Percentiles rank a stretch among this genome's conserved stretches.
Conservation (phyloP, 2,329 filamentous ascomycete genomes). For the Trichoderma koningii region DNA sequence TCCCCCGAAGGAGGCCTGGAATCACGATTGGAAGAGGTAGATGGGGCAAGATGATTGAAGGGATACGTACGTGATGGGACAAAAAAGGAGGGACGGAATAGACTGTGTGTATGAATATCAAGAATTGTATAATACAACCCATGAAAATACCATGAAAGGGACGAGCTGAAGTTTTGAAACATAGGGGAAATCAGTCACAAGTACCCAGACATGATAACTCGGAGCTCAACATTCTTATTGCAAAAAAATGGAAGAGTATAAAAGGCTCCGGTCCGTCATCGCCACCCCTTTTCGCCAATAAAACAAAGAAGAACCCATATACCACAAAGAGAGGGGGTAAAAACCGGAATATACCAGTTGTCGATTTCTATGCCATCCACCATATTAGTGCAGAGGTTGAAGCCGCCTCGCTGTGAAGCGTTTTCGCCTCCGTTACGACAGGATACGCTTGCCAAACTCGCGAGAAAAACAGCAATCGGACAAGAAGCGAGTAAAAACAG, state of each 20-base stretch:
- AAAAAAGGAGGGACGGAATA: constrained; percentile 8
- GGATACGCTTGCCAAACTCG: constrained; percentile 31
- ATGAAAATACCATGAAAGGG: neutral
- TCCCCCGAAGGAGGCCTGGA: constrained; percentile 79
- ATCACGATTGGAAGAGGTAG: constrained; percentile 82
- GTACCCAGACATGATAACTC: neutral
- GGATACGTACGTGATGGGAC: neutral
- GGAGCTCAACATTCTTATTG: constrained; percentile 34
- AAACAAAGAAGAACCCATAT: constrained; percentile 2
- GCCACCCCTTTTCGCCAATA: constrained; percentile 4
- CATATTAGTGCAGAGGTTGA: constrained; percentile 40
- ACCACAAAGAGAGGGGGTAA: constrained; percentile 10
- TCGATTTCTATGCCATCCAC: constrained; percentile 33
- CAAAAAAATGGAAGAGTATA: constrained; percentile 11
- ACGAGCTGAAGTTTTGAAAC: neutral
- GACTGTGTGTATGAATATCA: constrained; percentile 22
- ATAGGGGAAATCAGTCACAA: neutral
- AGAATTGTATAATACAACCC: constrained; percentile 25
- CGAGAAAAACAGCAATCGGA: constrained; percentile 13
- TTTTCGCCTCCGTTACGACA: constrained; percentile 31
- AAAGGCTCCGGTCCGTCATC: constrained; percentile 4
- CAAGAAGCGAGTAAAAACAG: neutral
- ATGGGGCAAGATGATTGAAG: constrained; percentile 31
- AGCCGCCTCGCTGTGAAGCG: constrained; percentile 29
- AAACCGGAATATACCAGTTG: constrained; percentile 20